phyloP scores from a whole-genome alignment of 257 asterid species.

The Jacaranda mimosifolia region DNA sequence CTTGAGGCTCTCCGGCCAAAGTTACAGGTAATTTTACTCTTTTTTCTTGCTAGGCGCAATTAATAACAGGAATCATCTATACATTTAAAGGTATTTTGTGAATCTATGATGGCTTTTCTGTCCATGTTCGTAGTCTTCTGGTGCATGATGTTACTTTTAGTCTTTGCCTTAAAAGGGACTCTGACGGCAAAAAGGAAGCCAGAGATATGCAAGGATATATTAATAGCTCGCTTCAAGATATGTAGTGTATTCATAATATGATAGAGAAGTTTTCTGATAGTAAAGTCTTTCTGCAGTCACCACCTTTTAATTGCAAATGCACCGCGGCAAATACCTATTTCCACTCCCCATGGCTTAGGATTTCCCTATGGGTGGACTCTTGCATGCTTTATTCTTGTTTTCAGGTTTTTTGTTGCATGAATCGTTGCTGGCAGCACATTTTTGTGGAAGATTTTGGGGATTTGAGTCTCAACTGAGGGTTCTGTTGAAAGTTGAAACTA shows the following conservation, averaged over 20 bases:
- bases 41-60: not conserved
- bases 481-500: not conserved
- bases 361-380: too few species aligned
- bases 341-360: not conserved
- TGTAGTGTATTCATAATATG: not conserved
- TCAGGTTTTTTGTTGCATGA: too few species aligned
- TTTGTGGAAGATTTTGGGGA: not conserved
- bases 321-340: not conserved
- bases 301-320: not conserved
- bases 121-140: not conserved
- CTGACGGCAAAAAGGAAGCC: not conserved
- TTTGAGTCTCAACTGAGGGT: slow-evolving; percentile 15
- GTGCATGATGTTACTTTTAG: not conserved
- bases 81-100: not conserved
- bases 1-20: slow-evolving; percentile 98
- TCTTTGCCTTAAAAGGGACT: slow-evolving; percentile 20
- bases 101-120: slow-evolving; percentile 26
- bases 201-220: not conserved
- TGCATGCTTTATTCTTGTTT: too few species aligned
- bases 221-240: not conserved
- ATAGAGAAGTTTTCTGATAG: not conserved
- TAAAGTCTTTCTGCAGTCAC: not conserved
- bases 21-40: slow-evolving; percentile 68
- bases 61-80: not conserved
- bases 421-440: too few species aligned